Conservation (phyloP, 2,329 filamentous ascomycete genomes). For the Verticillium klebahnii region DNA sequence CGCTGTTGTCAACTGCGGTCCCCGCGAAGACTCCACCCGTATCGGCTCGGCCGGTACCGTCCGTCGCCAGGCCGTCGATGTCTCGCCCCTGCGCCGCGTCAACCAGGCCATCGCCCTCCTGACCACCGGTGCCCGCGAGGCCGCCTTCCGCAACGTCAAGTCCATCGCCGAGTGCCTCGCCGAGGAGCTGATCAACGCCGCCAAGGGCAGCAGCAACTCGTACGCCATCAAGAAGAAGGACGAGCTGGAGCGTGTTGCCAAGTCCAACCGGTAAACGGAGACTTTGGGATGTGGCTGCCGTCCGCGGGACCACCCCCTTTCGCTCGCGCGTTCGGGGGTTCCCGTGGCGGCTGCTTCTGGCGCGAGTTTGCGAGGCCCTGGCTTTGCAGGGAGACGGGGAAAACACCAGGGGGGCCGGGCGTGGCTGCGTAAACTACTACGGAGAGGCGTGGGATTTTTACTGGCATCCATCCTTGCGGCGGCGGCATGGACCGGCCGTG, state of each 20-base stretch:
- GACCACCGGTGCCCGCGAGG: constrained; percentile 98
- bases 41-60: constrained; percentile 99
- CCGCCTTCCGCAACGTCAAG: constrained; percentile 99
- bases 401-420: constrained; percentile 3
- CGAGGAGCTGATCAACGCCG: constrained; percentile 99
- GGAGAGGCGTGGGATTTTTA: constrained; percentile 5
- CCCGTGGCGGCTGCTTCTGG: constrained; percentile 8
- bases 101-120: constrained; percentile 99
- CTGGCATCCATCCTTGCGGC: constrained; percentile 1
- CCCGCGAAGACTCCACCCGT: constrained; percentile 99
- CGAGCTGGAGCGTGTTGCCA: constrained; percentile 99
- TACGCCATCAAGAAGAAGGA: constrained; percentile 99
- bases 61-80: constrained; percentile 99
- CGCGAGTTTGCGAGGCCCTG: constrained; percentile 12
- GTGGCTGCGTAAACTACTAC: constrained; percentile 2
- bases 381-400: constrained; percentile 14
- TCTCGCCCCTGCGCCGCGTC: constrained; percentile 97
- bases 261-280: constrained; percentile 95
- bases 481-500: constrained; percentile 1
- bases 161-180: constrained; percentile 98
- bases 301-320: constrained; percentile 6
- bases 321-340: constrained; percentile 9
- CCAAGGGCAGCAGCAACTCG: constrained; percentile 99
- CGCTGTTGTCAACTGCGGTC: constrained; percentile 99
- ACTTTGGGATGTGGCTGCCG: not conserved